phyloP scores from a whole-genome alignment of 2,329 filamentous ascomycete genomes.

The Lachnellula arida region DNA sequence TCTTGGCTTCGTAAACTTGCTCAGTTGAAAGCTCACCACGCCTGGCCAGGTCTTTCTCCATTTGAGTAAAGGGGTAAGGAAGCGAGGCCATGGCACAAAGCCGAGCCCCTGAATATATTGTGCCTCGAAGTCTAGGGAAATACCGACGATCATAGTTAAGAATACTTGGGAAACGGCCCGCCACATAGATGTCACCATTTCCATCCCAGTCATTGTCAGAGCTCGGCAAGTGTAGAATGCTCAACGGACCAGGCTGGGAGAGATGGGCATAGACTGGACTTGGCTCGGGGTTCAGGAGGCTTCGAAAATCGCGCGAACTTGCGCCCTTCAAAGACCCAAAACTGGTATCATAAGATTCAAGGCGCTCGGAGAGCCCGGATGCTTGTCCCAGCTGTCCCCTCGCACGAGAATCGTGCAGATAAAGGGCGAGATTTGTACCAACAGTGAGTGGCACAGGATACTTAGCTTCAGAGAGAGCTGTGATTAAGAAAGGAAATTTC shows the following conservation, averaged over 20 bases:
- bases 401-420: conserved; percentile 72
- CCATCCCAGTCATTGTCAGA: conserved; percentile 37
- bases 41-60: conserved; percentile 55
- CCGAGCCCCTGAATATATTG: conserved; percentile 78
- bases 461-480: conserved; percentile 68
- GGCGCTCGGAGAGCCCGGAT: conserved; percentile 9
- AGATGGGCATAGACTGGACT: conserved; percentile 63
- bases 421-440: conserved; percentile 74
- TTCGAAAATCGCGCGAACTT: conserved; percentile 23
- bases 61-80: conserved; percentile 61
- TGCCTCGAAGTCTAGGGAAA: conserved; percentile 72
- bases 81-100: conserved; percentile 69
- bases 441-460: conserved; percentile 71
- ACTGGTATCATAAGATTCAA: conserved; percentile 25
- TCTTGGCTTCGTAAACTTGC: conserved; percentile 50
- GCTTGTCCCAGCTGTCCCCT: conserved; percentile 22
- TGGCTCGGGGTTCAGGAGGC: conserved; percentile 41
- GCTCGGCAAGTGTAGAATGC: conserved; percentile 70
- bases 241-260: conserved; percentile 75
- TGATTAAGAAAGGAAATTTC: conserved; percentile 77
- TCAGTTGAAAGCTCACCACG: conserved; percentile 51
- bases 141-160: conserved; percentile 84
- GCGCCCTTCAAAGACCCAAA: conserved; percentile 21
- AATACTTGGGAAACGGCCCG: conserved; percentile 83
- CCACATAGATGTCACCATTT: conserved; percentile 77